Evolutionary conservation across 164 flowering plant genomes (phyloP), one percentile per base, ranked within the genome.

Genomic region (Tetracentron sinense): DNA sequence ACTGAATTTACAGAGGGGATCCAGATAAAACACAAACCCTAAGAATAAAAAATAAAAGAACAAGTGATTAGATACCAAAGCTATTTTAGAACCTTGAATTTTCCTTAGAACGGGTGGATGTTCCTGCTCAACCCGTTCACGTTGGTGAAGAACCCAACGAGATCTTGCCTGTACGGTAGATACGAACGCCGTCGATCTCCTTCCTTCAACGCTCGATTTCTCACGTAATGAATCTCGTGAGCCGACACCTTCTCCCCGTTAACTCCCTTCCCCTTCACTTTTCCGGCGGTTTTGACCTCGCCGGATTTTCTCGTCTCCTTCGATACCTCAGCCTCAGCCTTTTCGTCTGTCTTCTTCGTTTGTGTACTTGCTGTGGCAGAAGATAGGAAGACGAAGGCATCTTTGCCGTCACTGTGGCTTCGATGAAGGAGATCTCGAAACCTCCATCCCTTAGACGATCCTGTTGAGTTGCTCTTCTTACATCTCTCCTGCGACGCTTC

Each of bases 121-220:
- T n/a, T 77, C 65, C 69, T 65, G 48, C 78, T 79, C 69, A 79
- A 38, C 7, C 86, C 92, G 49, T 84, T 79, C 35, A 79, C 79
- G 53, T 75, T 81, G 23, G 72, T 49, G 31, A 86, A 73, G 16
- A 84, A 68, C 17, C 87, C 93, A 4, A 82, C 75, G 12, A 83
- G 35, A 54, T 82, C 88, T 23, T 72, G 78, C 65, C 73, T 68
- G 74, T 80, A 79, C n/a, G 88, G 90, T 29, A 85, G 62, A 51
- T n/a, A 76, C 25, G 84, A 73, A 28, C 72, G 69, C 56, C 82
- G 68, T 31, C 71, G 70, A 17, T 73, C 84, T 6, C 54, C 79
- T 74, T 80, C 83, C 35, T 61, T 74, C 19, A 52, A 21, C 27
- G 52, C 62, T 54, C 75, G 63, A 50, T 74, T 68, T 46, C 65